Evolutionary conservation across 345 rosid species (phyloP).

Genomic region (Aegle marmelos): DNA sequence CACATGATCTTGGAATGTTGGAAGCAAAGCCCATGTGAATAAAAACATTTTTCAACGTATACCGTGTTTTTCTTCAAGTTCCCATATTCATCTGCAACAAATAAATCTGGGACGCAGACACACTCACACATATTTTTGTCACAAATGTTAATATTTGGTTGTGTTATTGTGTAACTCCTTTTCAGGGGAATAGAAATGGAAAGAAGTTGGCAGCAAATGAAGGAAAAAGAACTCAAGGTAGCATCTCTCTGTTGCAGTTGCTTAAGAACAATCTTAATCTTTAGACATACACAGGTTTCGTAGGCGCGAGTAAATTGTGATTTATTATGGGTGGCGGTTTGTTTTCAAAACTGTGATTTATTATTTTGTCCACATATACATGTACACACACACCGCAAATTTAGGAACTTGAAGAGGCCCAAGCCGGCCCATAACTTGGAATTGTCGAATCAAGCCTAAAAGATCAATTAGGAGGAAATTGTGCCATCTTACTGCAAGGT

Average conservation of each 20-base stretch:
- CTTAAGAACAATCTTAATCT: slow-evolving; percentile 48
- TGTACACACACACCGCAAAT: too few species aligned
- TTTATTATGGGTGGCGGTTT: not conserved
- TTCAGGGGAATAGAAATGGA: slow-evolving; percentile 59
- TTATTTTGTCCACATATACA: too few species aligned
- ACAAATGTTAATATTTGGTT: slow-evolving; percentile 1
- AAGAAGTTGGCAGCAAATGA: slow-evolving; percentile 38
- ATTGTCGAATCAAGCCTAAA: not conserved
- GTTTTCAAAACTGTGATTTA: not conserved
- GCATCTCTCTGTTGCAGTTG: slow-evolving; percentile 53
- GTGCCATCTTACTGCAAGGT: too few species aligned
- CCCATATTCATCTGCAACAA: not conserved
- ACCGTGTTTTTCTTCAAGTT: not conserved
- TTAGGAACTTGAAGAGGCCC: not conserved
- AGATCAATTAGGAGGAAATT: not conserved
- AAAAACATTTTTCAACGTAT: not conserved
- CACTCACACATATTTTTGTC: not conserved
- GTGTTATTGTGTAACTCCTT: not conserved
- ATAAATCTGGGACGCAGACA: not conserved
- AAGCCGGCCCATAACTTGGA: not conserved
- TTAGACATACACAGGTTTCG: slow-evolving; percentile 7
- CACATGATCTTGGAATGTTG: not conserved
- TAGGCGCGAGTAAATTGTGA: not conserved
- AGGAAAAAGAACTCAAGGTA: slow-evolving; percentile 64
- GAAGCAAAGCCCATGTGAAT: not conserved